A percentile compares a stretch with the other conserved stretches of the same genome.
Evolutionary conservation across 176 grass and related monocot species (phyloP).

Genomic region (Triticum urartu): DNA sequence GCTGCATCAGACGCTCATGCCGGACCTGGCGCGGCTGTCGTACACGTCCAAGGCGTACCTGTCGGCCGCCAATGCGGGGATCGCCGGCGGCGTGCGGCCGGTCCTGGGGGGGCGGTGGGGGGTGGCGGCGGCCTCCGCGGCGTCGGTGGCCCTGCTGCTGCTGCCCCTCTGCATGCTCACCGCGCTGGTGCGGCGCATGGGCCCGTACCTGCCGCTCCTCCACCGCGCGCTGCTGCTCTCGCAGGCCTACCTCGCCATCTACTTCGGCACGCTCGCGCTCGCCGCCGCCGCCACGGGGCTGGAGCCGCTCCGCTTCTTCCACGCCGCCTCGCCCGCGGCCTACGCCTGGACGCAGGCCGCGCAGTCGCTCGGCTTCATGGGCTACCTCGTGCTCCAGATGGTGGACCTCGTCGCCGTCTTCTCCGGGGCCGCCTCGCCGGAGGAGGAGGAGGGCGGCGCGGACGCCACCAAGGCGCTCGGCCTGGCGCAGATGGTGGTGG

Average conservation of each 20-base stretch:
- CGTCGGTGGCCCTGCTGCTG: conserved; percentile 54
- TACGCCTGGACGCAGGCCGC: conserved; percentile 97
- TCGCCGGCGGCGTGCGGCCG: conserved; percentile 66
- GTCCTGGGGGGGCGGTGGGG: conserved; percentile 71
- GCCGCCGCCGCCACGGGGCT: conserved; percentile 75
- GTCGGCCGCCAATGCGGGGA: conserved; percentile 72
- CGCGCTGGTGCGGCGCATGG: conserved; percentile 64
- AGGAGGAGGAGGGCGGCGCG: conserved; percentile 28
- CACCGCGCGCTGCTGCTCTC: conserved; percentile 69
- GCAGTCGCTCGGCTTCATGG: conserved; percentile 78
- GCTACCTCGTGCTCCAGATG: conserved; percentile 86
- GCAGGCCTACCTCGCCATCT: conserved; percentile 98
- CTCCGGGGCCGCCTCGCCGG: conserved; percentile 48
- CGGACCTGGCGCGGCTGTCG: conserved; percentile 83
- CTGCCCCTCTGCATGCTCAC: conserved; percentile 71
- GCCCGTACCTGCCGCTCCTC: conserved; percentile 70
- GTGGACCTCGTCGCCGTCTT: conserved; percentile 78
- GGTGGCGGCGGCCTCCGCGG: conserved; percentile 47
- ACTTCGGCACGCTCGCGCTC: conserved; percentile 84
- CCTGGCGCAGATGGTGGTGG: conserved; percentile 89
- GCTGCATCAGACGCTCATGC: conserved; percentile 68
- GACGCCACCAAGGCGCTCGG: conserved; percentile 60
- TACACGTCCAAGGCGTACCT: conserved; percentile 84
- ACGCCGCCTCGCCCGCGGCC: conserved; percentile 72
- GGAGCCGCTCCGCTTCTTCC: conserved; percentile 92